Conservation (phyloP, 345 rosid species). For the Cardiospermum halicacabum region DNA sequence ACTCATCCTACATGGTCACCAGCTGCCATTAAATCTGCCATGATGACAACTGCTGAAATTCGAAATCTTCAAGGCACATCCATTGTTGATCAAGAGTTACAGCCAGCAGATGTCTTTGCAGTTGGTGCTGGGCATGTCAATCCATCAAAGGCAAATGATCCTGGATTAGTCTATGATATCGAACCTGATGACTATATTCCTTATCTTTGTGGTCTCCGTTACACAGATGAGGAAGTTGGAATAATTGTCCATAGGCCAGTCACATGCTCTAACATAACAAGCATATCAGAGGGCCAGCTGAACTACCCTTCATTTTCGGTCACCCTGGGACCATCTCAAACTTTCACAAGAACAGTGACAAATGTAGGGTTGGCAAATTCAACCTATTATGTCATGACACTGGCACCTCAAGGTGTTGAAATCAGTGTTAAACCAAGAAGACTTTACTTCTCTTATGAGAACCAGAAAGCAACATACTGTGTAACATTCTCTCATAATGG, state of each 20-base stretch:
- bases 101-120: slow-evolving; percentile 46
- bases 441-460: slow-evolving; percentile 28
- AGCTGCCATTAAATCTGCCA: slow-evolving; percentile 45
- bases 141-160: slow-evolving; percentile 48
- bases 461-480: slow-evolving; percentile 34
- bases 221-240: slow-evolving; percentile 25
- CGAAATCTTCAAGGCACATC: slow-evolving; percentile 24
- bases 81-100: slow-evolving; percentile 39
- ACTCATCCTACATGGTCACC: slow-evolving; percentile 43
- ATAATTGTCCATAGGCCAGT: slow-evolving; percentile 12
- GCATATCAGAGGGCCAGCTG: slow-evolving; percentile 23
- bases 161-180: slow-evolving; percentile 61
- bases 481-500: slow-evolving; percentile 22
- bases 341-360: slow-evolving; percentile 38
- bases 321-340: slow-evolving; percentile 33
- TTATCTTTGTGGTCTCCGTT: slow-evolving; percentile 40
- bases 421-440: slow-evolving; percentile 32
- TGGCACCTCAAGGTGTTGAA: slow-evolving; percentile 27
- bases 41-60: slow-evolving; percentile 36
- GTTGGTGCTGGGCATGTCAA: slow-evolving; percentile 60
- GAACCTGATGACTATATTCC: slow-evolving; percentile 37
- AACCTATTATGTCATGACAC: slow-evolving; percentile 16
- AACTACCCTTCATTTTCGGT: slow-evolving; percentile 48
- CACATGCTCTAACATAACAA: slow-evolving; percentile 17
- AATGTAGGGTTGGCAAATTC: slow-evolving; percentile 38